Conservation (phyloP, 129 eudicot species). For the Lactuca saligna region DNA sequence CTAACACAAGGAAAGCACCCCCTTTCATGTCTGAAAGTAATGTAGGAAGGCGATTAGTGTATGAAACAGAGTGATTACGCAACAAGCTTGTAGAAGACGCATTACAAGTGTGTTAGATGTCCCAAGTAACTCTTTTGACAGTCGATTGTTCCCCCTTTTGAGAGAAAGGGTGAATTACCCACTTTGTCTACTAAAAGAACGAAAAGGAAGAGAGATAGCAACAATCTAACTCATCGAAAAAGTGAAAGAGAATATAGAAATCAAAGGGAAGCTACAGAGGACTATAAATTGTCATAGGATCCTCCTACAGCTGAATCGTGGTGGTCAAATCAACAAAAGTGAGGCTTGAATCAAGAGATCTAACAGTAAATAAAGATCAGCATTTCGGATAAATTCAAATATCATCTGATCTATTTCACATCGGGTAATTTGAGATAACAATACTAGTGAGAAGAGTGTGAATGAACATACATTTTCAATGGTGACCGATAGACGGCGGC, state of each 20-base stretch:
- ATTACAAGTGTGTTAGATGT: neutral
- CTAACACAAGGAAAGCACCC: neutral
- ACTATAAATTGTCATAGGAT: slow-evolving; percentile 16
- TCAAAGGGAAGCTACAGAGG: neutral
- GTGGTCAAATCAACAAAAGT: neutral
- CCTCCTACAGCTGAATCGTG: slow-evolving; percentile 9
- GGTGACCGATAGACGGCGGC: slow-evolving; percentile 17
- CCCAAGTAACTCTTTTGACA: neutral
- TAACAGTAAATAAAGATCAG: slow-evolving; percentile 20
- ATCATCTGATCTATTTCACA: slow-evolving; percentile 12
- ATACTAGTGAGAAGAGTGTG: slow-evolving; percentile 13
- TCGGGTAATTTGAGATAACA: slow-evolving; percentile 6
- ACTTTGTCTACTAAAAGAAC: neutral
- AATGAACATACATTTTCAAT: slow-evolving; percentile 21
- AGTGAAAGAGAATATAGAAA: neutral
- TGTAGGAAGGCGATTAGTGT: slow-evolving; percentile 4
- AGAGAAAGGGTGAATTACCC: neutral
- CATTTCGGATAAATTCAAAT: slow-evolving; percentile 9
- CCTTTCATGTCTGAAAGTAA: neutral
- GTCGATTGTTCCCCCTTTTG: slow-evolving; percentile 14
- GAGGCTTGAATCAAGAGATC: slow-evolving; percentile 27
- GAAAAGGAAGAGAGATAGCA: neutral
- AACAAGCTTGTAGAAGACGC: neutral
- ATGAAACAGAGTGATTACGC: neutral
- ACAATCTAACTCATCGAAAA: slow-evolving; percentile 3